phyloP scores from a whole-genome alignment of 73 alveolate species.

The Paramecium bursaria region DNA sequence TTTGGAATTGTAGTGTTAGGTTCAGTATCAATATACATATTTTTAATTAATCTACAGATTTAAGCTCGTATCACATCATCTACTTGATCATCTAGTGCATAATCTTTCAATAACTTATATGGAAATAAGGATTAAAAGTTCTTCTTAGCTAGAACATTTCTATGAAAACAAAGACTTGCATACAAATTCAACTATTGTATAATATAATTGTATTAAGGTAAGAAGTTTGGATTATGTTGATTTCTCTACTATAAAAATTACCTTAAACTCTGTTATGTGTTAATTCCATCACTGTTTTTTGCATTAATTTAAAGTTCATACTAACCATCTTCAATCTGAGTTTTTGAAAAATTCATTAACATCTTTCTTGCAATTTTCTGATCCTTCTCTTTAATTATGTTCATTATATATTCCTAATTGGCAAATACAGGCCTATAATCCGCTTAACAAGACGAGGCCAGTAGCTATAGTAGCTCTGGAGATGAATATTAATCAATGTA shows the following conservation, averaged over 20 bases:
- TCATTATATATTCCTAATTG: constrained; percentile 31
- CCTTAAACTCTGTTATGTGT: not conserved
- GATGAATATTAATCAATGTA: not conserved
- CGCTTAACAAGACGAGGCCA: constrained; percentile 24
- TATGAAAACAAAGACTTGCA: constrained; percentile 51
- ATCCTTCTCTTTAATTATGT: not conserved
- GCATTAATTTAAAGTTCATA: constrained; percentile 10
- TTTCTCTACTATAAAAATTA: constrained; percentile 2
- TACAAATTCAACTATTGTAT: constrained; percentile 12
- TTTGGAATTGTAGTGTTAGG: constrained; percentile 59
- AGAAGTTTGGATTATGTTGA: not conserved
- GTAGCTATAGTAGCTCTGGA: constrained; percentile 20
- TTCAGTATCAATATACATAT: constrained; percentile 63
- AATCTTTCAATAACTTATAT: not conserved
- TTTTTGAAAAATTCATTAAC: not conserved
- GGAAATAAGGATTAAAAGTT: not conserved
- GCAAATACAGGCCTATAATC: constrained; percentile 37
- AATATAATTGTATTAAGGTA: constrained; percentile 10
- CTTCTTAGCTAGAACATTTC: constrained; percentile 42
- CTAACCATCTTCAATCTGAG: not conserved
- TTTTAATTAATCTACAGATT: constrained; percentile 61
- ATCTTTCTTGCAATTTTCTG: not conserved
- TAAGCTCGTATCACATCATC: constrained; percentile 61
- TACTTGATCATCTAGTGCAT: constrained; percentile 37
- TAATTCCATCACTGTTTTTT: not conserved